These are phyloP conservation scores for Corniculantispora saksenae DNA, from an alignment of 2,329 filamentous ascomycete genomes.

Conservation along the genomic window DNA sequence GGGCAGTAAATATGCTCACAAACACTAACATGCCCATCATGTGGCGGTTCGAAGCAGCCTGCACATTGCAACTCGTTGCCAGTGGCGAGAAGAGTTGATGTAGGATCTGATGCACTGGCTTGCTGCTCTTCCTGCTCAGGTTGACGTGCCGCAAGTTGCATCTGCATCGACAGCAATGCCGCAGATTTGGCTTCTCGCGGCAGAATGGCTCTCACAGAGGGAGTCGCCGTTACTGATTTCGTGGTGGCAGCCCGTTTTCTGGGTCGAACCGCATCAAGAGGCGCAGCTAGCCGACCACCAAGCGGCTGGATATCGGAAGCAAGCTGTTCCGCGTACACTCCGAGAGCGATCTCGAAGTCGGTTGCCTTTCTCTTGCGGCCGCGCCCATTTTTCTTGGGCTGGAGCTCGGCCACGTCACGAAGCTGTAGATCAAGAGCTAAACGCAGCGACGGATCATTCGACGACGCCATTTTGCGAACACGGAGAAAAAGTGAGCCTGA, in stretches of 20 bases:
- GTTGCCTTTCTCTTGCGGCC: background rate
- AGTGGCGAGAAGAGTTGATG: background rate
- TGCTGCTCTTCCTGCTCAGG: background rate
- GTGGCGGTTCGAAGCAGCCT: background rate
- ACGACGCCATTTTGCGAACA: background rate
- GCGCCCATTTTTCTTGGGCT: background rate
- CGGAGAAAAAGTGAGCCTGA: background rate
- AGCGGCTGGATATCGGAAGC: background rate
- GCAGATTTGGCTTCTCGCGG: background rate
- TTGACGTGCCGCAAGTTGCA: too few relatives aligned
- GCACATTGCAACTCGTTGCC: background rate
- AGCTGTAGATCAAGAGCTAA: slow-evolving; percentile 2
- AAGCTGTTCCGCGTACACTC: background rate
- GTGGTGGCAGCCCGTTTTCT: background rate
- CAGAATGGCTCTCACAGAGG: background rate
- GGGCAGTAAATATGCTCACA: background rate
- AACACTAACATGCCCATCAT: too few relatives aligned
- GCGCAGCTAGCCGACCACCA: background rate
- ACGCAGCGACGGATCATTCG: background rate
- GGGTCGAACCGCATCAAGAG: background rate
- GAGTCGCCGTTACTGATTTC: background rate
- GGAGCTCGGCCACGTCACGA: background rate
- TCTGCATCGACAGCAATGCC: background rate
- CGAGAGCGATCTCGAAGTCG: background rate
- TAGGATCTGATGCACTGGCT: too few relatives aligned